A percentile compares a stretch with the other conserved stretches of the same genome.
Evolutionary conservation across 2,329 filamentous ascomycete genomes (phyloP).

Genomic region (Davidsoniella virescens): DNA sequence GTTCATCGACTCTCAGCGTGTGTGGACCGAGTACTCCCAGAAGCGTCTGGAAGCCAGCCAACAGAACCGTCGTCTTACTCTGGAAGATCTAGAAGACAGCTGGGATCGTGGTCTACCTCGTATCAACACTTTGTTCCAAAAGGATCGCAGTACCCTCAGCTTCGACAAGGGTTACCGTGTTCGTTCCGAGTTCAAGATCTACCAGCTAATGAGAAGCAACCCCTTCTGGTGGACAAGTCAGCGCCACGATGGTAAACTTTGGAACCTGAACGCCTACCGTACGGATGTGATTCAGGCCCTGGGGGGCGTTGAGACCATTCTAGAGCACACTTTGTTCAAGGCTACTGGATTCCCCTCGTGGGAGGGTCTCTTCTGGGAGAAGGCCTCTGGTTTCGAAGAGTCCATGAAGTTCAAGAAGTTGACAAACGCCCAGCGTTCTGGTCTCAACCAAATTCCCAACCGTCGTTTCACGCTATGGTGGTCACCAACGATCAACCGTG

Average conservation of each 20-base stretch:
- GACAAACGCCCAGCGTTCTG: slow-evolving; percentile 89
- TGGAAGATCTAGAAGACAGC: slow-evolving; percentile 93
- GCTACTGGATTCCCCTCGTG: slow-evolving; percentile 92
- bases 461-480: slow-evolving; percentile 98
- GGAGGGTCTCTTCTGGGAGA: slow-evolving; percentile 91
- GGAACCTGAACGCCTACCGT: slow-evolving; percentile 90
- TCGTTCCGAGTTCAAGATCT: slow-evolving; percentile 92
- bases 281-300: slow-evolving; percentile 94
- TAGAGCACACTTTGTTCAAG: slow-evolving; percentile 93
- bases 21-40: slow-evolving; percentile 98
- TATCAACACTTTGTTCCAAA: slow-evolving; percentile 98
- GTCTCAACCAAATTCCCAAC: slow-evolving; percentile 96
- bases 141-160: slow-evolving; percentile 87
- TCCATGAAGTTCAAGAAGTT: slow-evolving; percentile 98
- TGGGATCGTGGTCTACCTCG: slow-evolving; percentile 95
- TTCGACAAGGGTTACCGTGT: slow-evolving; percentile 98
- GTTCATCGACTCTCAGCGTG: slow-evolving; percentile 95
- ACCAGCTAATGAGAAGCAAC: slow-evolving; percentile 97
- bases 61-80: slow-evolving; percentile 82
- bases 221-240: slow-evolving; percentile 99
- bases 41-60: slow-evolving; percentile 95
- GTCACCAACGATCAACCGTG: slow-evolving; percentile 84
- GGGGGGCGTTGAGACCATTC: slow-evolving; percentile 91
- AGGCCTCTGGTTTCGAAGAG: slow-evolving; percentile 41
- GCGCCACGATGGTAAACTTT: slow-evolving; percentile 89